phyloP scores from a whole-genome alignment of 345 rosid species.

The Eucalyptus shirleyi region DNA sequence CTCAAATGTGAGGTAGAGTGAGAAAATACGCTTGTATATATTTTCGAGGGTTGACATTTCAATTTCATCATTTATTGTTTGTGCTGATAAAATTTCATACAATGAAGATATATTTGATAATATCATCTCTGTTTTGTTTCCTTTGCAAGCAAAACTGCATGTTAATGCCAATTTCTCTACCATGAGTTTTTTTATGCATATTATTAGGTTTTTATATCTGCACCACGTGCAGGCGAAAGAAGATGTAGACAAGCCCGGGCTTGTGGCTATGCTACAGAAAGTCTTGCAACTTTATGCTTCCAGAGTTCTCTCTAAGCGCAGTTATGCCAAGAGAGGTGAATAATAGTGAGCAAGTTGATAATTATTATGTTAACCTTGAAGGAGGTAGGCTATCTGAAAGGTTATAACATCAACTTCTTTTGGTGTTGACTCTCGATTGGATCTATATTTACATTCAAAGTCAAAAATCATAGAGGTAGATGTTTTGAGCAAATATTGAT shows the following conservation, averaged over 20 bases:
- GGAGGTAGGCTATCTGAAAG: background rate
- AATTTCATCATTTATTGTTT: background rate
- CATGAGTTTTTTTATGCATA: background rate
- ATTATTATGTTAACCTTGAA: background rate
- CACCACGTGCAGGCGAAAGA: conserved; percentile 57
- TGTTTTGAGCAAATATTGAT: background rate
- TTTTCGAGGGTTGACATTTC: background rate
- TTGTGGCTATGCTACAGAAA: conserved; percentile 84
- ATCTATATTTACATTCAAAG: background rate
- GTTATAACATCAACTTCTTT: background rate
- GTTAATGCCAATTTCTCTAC: background rate
- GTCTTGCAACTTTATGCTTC: conserved; percentile 90
- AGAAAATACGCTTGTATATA: background rate
- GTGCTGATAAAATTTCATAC: background rate
- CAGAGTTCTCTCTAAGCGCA: conserved; percentile 64
- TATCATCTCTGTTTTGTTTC: background rate
- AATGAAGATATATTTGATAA: background rate
- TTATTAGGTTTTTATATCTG: background rate
- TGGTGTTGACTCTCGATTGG: background rate
- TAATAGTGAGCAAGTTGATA: background rate
- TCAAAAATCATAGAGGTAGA: background rate
- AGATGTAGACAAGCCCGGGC: conserved; percentile 89
- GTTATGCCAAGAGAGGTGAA: conserved; percentile 88
- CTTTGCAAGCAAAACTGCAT: background rate
- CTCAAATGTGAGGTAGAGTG: background rate